Conservation (phyloP, 1,284 basidiomycete species). For the Mycosarcoma maydis region DNA sequence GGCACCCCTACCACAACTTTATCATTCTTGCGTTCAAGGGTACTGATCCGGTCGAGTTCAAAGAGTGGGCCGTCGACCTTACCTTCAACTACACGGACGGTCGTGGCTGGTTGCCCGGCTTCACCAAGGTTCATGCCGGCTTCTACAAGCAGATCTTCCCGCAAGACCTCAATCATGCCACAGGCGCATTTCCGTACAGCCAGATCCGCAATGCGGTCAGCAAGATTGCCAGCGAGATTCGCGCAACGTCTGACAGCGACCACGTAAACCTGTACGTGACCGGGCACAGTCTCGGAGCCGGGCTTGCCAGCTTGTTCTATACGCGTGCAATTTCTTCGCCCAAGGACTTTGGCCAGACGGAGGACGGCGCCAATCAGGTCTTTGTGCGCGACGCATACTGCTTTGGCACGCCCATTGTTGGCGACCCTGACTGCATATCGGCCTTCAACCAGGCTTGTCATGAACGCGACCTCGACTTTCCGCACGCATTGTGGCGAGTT, state of each 20-base stretch:
- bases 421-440: constrained; percentile 44
- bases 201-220: constrained; percentile 30
- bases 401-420: constrained; percentile 48
- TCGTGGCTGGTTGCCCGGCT: constrained; percentile 43
- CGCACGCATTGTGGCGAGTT: constrained; percentile 39
- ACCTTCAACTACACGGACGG: constrained; percentile 50
- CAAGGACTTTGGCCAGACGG: constrained; percentile 37
- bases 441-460: constrained; percentile 37
- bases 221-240: constrained; percentile 34
- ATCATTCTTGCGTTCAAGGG: constrained; percentile 57
- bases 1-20: constrained; percentile 42
- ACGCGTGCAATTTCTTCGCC: constrained; percentile 37
- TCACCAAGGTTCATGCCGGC: constrained; percentile 41
- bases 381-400: constrained; percentile 44
- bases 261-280: constrained; percentile 46
- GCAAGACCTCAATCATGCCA: constrained; percentile 26
- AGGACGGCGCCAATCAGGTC: constrained; percentile 28
- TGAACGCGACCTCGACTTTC: constrained; percentile 32
- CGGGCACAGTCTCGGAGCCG: constrained; percentile 45
- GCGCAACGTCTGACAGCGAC: constrained; percentile 14
- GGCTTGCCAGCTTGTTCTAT: constrained; percentile 37
- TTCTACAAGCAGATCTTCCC: constrained; percentile 52
- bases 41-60: constrained; percentile 67
- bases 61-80: constrained; percentile 67
- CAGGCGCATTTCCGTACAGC: constrained; percentile 33